Evolutionary conservation across 768 basidiomycete genomes (phyloP), one percentile per base, ranked within the genome.

Genomic region (Cystofilobasidium bisporidii): DNA sequence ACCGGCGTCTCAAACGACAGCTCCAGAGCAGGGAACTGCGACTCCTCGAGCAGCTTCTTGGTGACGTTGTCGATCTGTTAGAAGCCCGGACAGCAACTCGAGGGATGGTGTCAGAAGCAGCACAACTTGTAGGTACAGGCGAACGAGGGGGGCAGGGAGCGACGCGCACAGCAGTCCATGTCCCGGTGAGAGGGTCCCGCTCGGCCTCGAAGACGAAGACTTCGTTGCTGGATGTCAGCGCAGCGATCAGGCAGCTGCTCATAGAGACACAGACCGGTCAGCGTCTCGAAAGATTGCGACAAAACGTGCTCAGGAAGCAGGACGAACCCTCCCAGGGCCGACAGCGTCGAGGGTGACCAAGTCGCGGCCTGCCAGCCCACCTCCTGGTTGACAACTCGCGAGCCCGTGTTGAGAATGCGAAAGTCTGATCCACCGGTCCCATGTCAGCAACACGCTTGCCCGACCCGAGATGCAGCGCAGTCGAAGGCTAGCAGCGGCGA

Each of bases 291-390:
- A 17, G 26, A 26, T 10, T 6, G 24, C 2, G 43, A 61, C 38
- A 41, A 28, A 22, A 43, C 33, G 30, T n/a, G n/a, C n/a, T n/a
- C 17, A 33, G 32, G 14, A 8, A 26, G 38, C 15, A 8, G 6
- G 11, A 45, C 60, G 40, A 9, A 61, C 60, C 60, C 60, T 61
- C 60, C 60, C 8, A 45, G 33, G 2, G 60, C 22, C 17, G 40
- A 43, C 24, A 61, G 40, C 2, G 36, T 24, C 3, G 40, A 43
- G 6, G 60, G 60, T 8, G 60, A 61, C 60, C 60, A 61, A 18
- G 14, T 8, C 18, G 60, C 60, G 20, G 45, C 45, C 3, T 4
- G 1, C 60, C 60, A 61, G 3, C 36, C 8, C 26, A 43, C 24
- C 24, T 22, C 36, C 24, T 10, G 22, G 28, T 14, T 45, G 24